Evolutionary conservation across 148 eudicot species (phyloP), one percentile per base, ranked within the genome.

Genomic region (Gaultheria prostrata): DNA sequence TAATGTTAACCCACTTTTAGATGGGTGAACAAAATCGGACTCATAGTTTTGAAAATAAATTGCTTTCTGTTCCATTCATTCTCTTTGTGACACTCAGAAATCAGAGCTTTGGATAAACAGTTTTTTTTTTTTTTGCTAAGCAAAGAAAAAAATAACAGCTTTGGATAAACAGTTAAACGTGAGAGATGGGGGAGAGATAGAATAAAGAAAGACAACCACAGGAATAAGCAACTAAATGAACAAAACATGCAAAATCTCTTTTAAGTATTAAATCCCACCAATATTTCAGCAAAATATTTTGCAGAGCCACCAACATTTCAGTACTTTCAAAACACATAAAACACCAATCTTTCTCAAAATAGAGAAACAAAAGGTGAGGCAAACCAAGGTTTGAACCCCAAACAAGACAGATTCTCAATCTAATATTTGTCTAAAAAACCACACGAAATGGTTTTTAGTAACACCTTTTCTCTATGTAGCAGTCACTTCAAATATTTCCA

Each of bases 381-480:
- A 61, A 79, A 67, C 78, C 86, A 33, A 67, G 28, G 77, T 70
- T 79, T 39, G 50, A 17, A 76, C 76, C 71, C 74, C 21, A 18
- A 45, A 71, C 77, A 82, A 57, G 43, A 11, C 78, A 32, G 39
- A 35, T 69, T 53, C 78, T 45, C 4, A 20, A 33, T 24, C 69
- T 20, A 30, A 43, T 7, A 1, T 12, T 8, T 15, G 33, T 39
- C 76, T 35, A 8, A 72, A 72, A 72, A 72, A 72, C 46, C 76
- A 72, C 76, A 33, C 48, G 67, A 53, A 28, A 10, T 24, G 18
- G 32, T 63, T 9, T 63, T 63, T 63, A 7, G 30, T 18, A 67
- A 67, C 17, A 28, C 72, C 72, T 13, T 35, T 67, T 67, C 71
- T 65, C 20, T 11, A 11, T 13, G 46, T 32, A 26, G 14, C 48